phyloP scores from a whole-genome alignment of 441 rosid genomes.

The Populus hybrid region DNA sequence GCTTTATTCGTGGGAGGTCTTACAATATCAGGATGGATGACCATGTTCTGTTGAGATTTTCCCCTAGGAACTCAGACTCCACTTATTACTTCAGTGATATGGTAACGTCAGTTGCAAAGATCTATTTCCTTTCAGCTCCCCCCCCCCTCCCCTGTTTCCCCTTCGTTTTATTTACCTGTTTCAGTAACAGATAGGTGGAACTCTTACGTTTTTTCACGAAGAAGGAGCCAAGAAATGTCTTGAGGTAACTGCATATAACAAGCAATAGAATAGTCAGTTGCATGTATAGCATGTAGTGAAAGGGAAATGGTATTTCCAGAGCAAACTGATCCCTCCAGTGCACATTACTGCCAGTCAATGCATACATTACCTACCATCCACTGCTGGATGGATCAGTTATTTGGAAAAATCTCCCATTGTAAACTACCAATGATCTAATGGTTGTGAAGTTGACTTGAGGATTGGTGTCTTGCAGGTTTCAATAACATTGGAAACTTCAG shows the following conservation, averaged over 20 bases:
- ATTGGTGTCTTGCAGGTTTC: slow-evolving; percentile 49
- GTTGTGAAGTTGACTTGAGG: slow-evolving; percentile 22
- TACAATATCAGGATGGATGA: slow-evolving; percentile 95
- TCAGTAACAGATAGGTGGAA: slow-evolving; percentile 79
- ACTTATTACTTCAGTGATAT: slow-evolving; percentile 90
- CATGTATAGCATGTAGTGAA: neutral
- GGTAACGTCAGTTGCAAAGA: slow-evolving; percentile 39
- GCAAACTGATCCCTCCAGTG: neutral
- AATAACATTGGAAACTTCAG: slow-evolving; percentile 80
- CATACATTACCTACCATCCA: neutral
- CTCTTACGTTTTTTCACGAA: slow-evolving; percentile 89
- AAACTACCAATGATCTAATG: slow-evolving; percentile 7
- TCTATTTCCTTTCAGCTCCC: neutral
- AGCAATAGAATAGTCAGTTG: slow-evolving; percentile 4
- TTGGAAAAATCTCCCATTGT: neutral
- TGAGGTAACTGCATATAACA: slow-evolving; percentile 52
- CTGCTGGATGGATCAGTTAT: neutral
- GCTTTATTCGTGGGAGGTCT: slow-evolving; percentile 91
- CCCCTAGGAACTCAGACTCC: slow-evolving; percentile 85
- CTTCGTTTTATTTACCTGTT: slow-evolving; percentile 18
- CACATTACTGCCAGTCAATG: neutral
- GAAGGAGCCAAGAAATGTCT: slow-evolving; percentile 89
- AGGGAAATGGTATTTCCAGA: neutral
- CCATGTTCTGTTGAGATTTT: slow-evolving; percentile 80
- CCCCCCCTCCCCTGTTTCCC: slow-evolving; percentile 1